Percentiles rank a stretch among this genome's conserved stretches.
These are phyloP conservation scores for Candida anutae DNA, from an alignment of 1,139 yeast genomes.

Conservation along the genomic window DNA sequence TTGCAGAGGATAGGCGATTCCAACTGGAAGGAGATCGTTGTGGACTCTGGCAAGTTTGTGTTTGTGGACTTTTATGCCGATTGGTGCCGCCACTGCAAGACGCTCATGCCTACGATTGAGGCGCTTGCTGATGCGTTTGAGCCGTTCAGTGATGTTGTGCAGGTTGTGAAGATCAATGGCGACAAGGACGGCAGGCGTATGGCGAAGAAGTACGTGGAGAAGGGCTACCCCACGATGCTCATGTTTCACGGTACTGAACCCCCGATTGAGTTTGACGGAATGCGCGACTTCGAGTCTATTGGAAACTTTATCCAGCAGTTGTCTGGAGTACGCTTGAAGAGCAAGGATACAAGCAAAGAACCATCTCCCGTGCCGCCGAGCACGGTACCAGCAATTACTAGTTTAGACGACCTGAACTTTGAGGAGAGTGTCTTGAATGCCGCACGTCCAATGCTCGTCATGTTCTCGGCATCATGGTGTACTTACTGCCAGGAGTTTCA, in stretches of 20 bases:
- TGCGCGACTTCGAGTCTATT: conserved; percentile 38
- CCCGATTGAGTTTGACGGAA: conserved; percentile 44
- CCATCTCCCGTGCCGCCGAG: conserved; percentile 3
- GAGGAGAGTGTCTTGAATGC: conserved; percentile 21
- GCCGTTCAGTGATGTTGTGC: conserved; percentile 34
- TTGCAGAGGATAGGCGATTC: conserved; percentile 29
- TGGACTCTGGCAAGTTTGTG: conserved; percentile 51
- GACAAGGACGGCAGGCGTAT: conserved; percentile 51
- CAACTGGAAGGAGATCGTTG: conserved; percentile 48
- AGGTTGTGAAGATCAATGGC: conserved; percentile 59
- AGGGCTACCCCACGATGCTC: conserved; percentile 61
- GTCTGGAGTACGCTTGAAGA: conserved; percentile 19
- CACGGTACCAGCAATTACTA: conserved; percentile 10
- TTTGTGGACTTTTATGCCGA: conserved; percentile 71
- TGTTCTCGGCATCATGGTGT: conserved; percentile 35
- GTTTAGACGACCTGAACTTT: conserved; percentile 28
- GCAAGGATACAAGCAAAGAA: conserved; percentile 2
- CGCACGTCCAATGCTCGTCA: conserved; percentile 19
- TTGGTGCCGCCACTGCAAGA: conserved; percentile 79
- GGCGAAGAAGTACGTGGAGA: conserved; percentile 46
- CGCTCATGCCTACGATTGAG: conserved; percentile 57
- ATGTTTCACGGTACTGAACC: conserved; percentile 45
- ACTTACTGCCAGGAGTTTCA: conserved; percentile 19
- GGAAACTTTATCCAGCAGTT: conserved; percentile 39
- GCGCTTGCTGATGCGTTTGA: conserved; percentile 45